phyloP scores from a whole-genome alignment of 1,284 basidiomycete species.

The Heterobasidion parviporum region DNA sequence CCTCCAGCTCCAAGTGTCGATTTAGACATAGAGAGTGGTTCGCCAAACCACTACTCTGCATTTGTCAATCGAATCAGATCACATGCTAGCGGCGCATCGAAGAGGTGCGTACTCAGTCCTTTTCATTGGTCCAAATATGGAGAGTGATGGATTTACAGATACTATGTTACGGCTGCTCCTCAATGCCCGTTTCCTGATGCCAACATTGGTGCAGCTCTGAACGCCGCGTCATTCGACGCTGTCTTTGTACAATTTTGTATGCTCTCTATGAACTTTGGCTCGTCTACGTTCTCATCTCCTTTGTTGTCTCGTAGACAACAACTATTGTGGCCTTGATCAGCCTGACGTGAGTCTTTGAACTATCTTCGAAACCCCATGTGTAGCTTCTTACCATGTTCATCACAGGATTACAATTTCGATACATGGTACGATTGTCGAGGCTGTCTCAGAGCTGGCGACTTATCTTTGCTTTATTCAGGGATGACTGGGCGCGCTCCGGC shows the following conservation, averaged over 20 bases:
- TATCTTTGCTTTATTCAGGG: slow-evolving; percentile 26
- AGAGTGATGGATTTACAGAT: slow-evolving; percentile 20
- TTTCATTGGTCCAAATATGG: background rate
- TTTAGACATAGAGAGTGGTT: slow-evolving; percentile 58
- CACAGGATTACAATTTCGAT: slow-evolving; percentile 30
- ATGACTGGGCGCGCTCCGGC: slow-evolving; percentile 46
- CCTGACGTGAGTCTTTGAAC: slow-evolving; percentile 8
- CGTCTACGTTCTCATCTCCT: background rate
- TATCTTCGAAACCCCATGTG: background rate
- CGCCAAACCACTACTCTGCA: slow-evolving; percentile 38
- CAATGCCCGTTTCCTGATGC: slow-evolving; percentile 55
- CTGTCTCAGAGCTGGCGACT: background rate
- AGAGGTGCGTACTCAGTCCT: slow-evolving; percentile 22
- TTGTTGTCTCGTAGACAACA: slow-evolving; percentile 34
- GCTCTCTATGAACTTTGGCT: slow-evolving; percentile 5
- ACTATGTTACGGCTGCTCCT: slow-evolving; percentile 48
- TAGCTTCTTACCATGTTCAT: background rate
- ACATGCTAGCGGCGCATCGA: slow-evolving; percentile 34
- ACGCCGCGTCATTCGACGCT: slow-evolving; percentile 46
- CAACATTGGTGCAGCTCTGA: slow-evolving; percentile 41
- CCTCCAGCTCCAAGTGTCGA: slow-evolving; percentile 35
- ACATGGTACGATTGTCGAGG: slow-evolving; percentile 24
- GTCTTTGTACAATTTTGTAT: slow-evolving; percentile 52
- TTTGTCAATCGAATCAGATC: slow-evolving; percentile 46
- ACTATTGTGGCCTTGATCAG: slow-evolving; percentile 39